A percentile compares a stretch with the other conserved stretches of the same genome.
Conservation (phyloP, 108 stramenopile genomes). For the Nitzschia inconspicua region DNA sequence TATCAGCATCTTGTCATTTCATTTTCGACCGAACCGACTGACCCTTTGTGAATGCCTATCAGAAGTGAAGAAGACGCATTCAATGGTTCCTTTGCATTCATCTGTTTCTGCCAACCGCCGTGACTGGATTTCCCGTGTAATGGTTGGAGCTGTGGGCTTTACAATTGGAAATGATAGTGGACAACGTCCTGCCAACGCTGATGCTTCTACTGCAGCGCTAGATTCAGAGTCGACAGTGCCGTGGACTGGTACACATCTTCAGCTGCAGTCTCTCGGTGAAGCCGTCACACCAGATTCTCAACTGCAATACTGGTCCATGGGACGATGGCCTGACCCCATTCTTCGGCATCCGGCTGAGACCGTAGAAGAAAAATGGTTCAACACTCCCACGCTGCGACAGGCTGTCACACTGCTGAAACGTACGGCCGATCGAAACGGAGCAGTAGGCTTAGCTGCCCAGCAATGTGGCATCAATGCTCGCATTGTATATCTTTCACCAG, state of each 20-base stretch:
- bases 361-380: constrained; percentile 23
- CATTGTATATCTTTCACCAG: constrained; percentile 46
- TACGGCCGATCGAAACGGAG: constrained; percentile 54
- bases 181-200: too few relatives aligned
- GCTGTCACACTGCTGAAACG: constrained; percentile 42
- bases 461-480: constrained; percentile 81
- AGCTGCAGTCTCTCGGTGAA: constrained; percentile 10
- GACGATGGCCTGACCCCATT: constrained; percentile 78
- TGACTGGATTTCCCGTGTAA: too few relatives aligned
- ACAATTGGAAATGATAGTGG: too few relatives aligned
- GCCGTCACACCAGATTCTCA: constrained; percentile 8
- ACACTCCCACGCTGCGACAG: constrained; percentile 1
- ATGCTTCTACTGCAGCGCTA: too few relatives aligned
- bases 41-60: too few relatives aligned
- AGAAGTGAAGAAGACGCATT: too few relatives aligned
- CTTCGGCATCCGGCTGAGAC: constrained; percentile 45
- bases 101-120: too few relatives aligned
- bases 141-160: too few relatives aligned
- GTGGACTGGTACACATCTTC: constrained; percentile 42
- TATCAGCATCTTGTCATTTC: too few relatives aligned
- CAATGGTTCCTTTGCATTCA: too few relatives aligned
- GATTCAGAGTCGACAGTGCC: too few relatives aligned
- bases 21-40: too few relatives aligned
- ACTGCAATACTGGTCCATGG: constrained; percentile 44
- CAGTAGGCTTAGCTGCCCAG: constrained; percentile 83